These are phyloP conservation scores for Fusarium sublunatum DNA, from an alignment of 2,329 filamentous ascomycete genomes.

Conservation along the genomic window DNA sequence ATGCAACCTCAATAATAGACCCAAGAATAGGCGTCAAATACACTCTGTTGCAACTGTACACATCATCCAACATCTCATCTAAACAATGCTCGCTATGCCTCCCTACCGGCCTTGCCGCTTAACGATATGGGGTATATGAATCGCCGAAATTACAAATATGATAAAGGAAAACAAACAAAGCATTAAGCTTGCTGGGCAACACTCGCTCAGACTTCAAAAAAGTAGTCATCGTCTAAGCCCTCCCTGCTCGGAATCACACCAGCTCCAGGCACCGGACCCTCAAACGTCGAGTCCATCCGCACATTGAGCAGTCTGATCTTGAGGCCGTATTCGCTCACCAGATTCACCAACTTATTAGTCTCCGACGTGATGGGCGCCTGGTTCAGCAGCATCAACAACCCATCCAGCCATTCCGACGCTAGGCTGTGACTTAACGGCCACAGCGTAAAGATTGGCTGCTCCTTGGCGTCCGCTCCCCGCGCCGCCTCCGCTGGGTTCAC, in stretches of 20 bases:
- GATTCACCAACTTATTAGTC: slow-evolving; percentile 86
- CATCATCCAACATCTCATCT: slow-evolving; percentile 6
- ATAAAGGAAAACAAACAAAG: slow-evolving; percentile 29
- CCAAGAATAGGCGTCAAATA: background rate
- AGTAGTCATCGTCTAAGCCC: slow-evolving; percentile 92
- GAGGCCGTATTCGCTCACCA: slow-evolving; percentile 90
- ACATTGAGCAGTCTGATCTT: slow-evolving; percentile 95
- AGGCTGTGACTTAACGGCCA: slow-evolving; percentile 82
- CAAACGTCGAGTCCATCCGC: slow-evolving; percentile 80
- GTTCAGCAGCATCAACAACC: slow-evolving; percentile 91
- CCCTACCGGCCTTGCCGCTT: slow-evolving; percentile 14
- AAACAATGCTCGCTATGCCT: slow-evolving; percentile 40
- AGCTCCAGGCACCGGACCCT: slow-evolving; percentile 73
- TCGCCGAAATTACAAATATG: slow-evolving; percentile 32
- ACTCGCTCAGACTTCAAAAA: slow-evolving; percentile 75
- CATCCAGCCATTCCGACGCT: slow-evolving; percentile 97
- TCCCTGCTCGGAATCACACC: slow-evolving; percentile 84
- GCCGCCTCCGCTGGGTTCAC: slow-evolving; percentile 55
- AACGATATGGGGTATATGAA: slow-evolving; percentile 41
- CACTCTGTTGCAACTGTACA: slow-evolving; percentile 12
- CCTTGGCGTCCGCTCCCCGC: slow-evolving; percentile 57
- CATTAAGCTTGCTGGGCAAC: background rate
- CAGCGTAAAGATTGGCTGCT: slow-evolving; percentile 83
- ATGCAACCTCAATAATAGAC: background rate
- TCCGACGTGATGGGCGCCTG: slow-evolving; percentile 97